Conservation (phyloP, 108 stramenopile species). For the Stephanodiscus minutulus region DNA sequence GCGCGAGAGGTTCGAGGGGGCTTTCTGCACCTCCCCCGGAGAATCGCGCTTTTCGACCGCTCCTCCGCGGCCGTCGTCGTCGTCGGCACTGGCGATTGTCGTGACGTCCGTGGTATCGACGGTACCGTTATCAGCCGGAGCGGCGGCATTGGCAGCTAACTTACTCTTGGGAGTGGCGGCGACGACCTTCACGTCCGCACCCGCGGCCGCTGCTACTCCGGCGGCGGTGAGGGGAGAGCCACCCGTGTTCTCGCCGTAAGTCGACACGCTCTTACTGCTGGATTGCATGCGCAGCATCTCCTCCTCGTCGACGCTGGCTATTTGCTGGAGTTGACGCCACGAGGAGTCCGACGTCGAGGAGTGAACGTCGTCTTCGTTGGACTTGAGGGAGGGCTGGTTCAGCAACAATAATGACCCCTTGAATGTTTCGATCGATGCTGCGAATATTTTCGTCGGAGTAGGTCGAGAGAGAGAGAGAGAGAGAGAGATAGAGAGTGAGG, state of each 20-base stretch:
- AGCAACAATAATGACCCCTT: slow-evolving; percentile 49
- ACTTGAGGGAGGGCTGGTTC: slow-evolving; percentile 10
- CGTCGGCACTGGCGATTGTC: background rate
- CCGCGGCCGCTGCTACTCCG: slow-evolving; percentile 18
- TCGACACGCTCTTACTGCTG: slow-evolving; percentile 30
- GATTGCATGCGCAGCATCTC: slow-evolving; percentile 43
- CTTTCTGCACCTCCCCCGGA: background rate
- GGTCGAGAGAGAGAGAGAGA: background rate
- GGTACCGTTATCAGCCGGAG: background rate
- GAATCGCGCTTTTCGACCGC: background rate
- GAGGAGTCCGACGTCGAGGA: slow-evolving; percentile 36
- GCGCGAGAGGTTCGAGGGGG: background rate
- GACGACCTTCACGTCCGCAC: background rate
- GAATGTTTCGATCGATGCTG: background rate
- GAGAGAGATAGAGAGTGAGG: too few relatives aligned
- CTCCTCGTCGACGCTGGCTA: slow-evolving; percentile 65
- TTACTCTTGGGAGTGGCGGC: background rate
- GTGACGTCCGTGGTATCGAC: background rate
- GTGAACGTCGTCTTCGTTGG: background rate
- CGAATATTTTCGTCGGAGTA: background rate
- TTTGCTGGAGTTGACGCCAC: slow-evolving; percentile 70
- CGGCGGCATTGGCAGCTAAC: background rate
- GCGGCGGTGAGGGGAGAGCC: background rate
- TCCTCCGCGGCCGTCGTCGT: background rate
- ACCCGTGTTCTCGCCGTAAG: slow-evolving; percentile 13